phyloP scores from a whole-genome alignment of 2,329 filamentous ascomycete genomes.

The Fusarium chaquense region DNA sequence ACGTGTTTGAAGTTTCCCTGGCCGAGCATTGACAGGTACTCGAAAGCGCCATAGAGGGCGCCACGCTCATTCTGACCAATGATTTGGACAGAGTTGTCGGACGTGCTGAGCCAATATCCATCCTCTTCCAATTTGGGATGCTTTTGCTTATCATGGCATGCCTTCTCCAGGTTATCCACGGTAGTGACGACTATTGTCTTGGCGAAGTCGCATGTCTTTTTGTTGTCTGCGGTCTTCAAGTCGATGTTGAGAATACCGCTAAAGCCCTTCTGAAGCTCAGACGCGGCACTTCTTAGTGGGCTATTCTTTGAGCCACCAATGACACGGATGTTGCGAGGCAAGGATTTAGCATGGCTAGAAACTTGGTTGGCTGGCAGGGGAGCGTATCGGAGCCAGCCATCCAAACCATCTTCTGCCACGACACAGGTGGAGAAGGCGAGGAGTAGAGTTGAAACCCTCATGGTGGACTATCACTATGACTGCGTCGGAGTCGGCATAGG shows the following conservation, averaged over 20 bases:
- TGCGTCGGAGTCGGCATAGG: background rate
- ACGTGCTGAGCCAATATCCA: constrained; percentile 70
- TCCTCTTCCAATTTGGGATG: constrained; percentile 60
- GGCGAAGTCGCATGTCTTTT: constrained; percentile 19
- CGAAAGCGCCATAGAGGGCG: constrained; percentile 76
- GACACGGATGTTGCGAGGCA: constrained; percentile 64
- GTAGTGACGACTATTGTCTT: constrained; percentile 31
- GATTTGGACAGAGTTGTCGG: constrained; percentile 63
- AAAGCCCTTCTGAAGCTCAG: constrained; percentile 70
- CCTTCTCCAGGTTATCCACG: constrained; percentile 16
- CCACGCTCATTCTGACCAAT: constrained; percentile 75
- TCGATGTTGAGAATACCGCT: constrained; percentile 66
- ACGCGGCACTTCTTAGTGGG: constrained; percentile 69
- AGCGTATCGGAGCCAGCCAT: constrained; percentile 75
- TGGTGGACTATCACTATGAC: constrained; percentile 4
- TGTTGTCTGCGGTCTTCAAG: constrained; percentile 51
- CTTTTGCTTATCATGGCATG: constrained; percentile 10
- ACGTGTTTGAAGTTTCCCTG: constrained; percentile 64
- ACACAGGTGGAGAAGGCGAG: constrained; percentile 52
- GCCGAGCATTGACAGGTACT: constrained; percentile 74
- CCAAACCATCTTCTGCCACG: constrained; percentile 69
- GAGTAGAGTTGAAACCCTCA: constrained; percentile 28
- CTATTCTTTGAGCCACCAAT: constrained; percentile 66
- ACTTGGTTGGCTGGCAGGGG: constrained; percentile 53
- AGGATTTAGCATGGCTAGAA: constrained; percentile 50